A percentile compares a stretch with the other conserved stretches of the same genome.
Conservation (phyloP, 139 green algal genomes). For the Tetraselmis striata region DNA sequence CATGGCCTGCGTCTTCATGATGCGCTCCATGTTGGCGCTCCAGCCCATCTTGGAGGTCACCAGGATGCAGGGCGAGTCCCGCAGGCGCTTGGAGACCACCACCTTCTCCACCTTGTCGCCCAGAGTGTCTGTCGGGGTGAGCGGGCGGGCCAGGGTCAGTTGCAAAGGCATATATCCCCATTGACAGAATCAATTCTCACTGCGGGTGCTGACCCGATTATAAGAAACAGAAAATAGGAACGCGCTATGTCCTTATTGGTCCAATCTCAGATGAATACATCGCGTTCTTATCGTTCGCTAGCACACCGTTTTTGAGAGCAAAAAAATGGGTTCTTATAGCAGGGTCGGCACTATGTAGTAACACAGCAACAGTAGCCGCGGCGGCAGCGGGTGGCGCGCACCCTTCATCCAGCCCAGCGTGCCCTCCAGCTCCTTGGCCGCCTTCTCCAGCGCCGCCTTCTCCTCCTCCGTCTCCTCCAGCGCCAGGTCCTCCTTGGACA, state of each 20-base stretch:
- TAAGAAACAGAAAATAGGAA: no score
- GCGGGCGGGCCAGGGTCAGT: no score
- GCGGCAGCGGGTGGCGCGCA: background rate
- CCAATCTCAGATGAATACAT: no score
- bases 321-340: no score
- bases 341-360: no score
- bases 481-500: conserved; percentile 89
- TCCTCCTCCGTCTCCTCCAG: conserved; percentile 49
- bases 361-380: no score
- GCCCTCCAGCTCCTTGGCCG: conserved; percentile 23
- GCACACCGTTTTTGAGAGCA: no score
- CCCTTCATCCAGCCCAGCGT: background rate
- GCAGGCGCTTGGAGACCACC: conserved; percentile 64
- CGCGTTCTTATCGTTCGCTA: no score
- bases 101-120: conserved; percentile 76
- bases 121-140: conserved; percentile 24
- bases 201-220: no score
- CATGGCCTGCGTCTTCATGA: conserved; percentile 87
- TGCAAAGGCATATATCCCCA: no score
- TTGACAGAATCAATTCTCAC: no score
- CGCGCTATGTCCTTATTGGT: no score
- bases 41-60: conserved; percentile 97
- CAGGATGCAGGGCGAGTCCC: conserved; percentile 85
- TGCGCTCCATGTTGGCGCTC: conserved; percentile 96
- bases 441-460: conserved; percentile 38